Evolutionary conservation across 2,329 filamentous ascomycete genomes (phyloP), one percentile per base, ranked within the genome.

Genomic region (Tolypocladium inflatum): DNA sequence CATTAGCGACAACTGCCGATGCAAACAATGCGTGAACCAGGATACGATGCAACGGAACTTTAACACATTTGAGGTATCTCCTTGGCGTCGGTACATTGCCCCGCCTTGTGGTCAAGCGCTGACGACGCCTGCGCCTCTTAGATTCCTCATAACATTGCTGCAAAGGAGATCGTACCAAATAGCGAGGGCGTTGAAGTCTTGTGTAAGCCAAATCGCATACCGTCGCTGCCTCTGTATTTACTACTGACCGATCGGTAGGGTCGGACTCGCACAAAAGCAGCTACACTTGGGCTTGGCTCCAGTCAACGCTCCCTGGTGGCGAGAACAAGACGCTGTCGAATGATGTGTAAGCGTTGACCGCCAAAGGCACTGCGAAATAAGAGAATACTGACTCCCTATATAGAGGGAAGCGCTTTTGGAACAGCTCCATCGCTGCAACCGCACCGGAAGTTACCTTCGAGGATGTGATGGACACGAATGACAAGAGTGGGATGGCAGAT

Each of bases 251-350:
- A 56, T n/a, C 8, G 17, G 17, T n/a, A 90, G 87, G 87, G 87
- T 80, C 80, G 60, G 86, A 89, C 67, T 78, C 77, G 1, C 91
- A 96, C 70, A 67, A 77, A 51, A 91, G 89, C 71, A 71, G 77
- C 30, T 95, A 91, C 67, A 68, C 78, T 1, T 86, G 81, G 78
- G 76, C 75, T 90, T 58, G 65, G 76, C 58, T 71, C 71, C 55
- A 55, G 35, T 55, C 61, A 11, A 60, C 59, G 6, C 39, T 63
- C 10, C 51, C 54, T 19, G 52, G 53, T 6, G 15, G 35, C 79
- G 84, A 66, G 65, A 73, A 21, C 65, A 68, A 52, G 63, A 69
- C 37, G 63, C 72, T 59, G 60, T 57, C 30, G 17, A 55, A 53
- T 13, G 42, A 59, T 26, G 43, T 55, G 64, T 63, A 51, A 51